A percentile compares a stretch with the other conserved stretches of the same genome.
phyloP scores from a whole-genome alignment of 1,284 basidiomycete species.

The Ceratobasidium sp. region DNA sequence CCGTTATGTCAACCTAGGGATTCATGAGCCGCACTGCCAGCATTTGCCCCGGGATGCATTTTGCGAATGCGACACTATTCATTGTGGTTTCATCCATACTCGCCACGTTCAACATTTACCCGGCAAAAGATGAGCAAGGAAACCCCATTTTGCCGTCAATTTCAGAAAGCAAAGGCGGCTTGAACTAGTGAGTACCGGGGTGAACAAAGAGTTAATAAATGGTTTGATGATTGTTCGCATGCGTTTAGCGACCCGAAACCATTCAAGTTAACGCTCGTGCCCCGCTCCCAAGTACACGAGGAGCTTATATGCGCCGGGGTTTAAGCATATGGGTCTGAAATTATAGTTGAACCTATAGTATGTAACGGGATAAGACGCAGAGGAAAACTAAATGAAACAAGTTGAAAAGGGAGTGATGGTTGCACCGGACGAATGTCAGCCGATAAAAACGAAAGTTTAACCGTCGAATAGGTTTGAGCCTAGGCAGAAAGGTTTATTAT shows the following conservation, averaged over 20 bases:
- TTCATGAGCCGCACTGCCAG: background rate
- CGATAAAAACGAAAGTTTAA: no score
- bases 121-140: slow-evolving; percentile 48
- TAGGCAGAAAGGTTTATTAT: no score
- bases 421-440: no score
- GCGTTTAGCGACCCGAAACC: slow-evolving; percentile 29
- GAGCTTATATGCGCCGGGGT: background rate
- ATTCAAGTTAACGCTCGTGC: slow-evolving; percentile 13
- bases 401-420: no score
- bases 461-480: no score
- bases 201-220: no score
- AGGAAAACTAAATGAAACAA: no score
- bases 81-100: slow-evolving; percentile 33
- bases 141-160: slow-evolving; percentile 35
- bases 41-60: slow-evolving; percentile 43
- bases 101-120: slow-evolving; percentile 53
- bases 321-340: background rate
- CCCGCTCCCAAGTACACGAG: background rate
- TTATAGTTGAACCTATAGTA: no score
- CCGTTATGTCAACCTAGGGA: no score
- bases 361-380: no score
- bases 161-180: background rate
- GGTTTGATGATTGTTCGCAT: background rate
- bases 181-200: background rate
- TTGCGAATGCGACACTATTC: slow-evolving; percentile 40